These are phyloP conservation scores for Monoraphidium neglectum DNA, from an alignment of 139 green algal species.

Conservation along the genomic window DNA sequence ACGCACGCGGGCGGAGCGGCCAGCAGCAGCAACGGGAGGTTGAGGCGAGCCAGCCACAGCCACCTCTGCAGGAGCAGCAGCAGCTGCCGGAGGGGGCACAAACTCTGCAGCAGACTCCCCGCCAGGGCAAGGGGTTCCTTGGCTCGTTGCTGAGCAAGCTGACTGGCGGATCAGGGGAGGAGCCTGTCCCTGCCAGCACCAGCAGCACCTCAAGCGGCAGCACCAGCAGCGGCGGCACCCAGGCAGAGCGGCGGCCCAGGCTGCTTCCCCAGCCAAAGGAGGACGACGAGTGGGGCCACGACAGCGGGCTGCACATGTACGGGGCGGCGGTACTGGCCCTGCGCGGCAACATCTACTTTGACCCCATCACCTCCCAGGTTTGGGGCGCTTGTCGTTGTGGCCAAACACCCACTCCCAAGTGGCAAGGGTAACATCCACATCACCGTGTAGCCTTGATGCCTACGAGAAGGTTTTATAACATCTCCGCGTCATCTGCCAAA, in stretches of 20 bases:
- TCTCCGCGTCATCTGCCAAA: no score
- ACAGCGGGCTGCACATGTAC: slow-evolving; percentile 31
- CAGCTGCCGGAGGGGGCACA: not conserved
- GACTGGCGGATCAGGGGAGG: slow-evolving; percentile 3
- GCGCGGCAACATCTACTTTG: slow-evolving; percentile 12
- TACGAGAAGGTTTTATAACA: no score
- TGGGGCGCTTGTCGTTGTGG: no score
- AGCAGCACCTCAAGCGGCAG: slow-evolving; percentile 18
- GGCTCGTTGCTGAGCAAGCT: not conserved
- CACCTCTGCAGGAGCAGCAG: no score
- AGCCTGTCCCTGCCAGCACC: not conserved
- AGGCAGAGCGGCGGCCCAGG: not conserved
- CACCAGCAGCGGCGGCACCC: slow-evolving; percentile 12
- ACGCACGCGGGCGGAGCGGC: not conserved
- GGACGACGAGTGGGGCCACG: not conserved
- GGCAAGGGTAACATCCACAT: no score
- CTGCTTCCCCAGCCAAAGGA: not conserved
- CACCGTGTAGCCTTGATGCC: no score
- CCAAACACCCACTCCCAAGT: no score
- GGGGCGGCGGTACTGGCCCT: slow-evolving; percentile 27
- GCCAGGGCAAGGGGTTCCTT: not conserved
- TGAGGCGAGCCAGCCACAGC: no score
- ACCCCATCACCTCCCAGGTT: slow-evolving; percentile 31
- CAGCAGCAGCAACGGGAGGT: slow-evolving; percentile 1
- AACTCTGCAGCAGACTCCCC: not conserved